Evolutionary conservation across 805 yeast genomes (phyloP), one percentile per base, ranked within the genome.

Genomic region (Kodamaea kakaduensis): DNA sequence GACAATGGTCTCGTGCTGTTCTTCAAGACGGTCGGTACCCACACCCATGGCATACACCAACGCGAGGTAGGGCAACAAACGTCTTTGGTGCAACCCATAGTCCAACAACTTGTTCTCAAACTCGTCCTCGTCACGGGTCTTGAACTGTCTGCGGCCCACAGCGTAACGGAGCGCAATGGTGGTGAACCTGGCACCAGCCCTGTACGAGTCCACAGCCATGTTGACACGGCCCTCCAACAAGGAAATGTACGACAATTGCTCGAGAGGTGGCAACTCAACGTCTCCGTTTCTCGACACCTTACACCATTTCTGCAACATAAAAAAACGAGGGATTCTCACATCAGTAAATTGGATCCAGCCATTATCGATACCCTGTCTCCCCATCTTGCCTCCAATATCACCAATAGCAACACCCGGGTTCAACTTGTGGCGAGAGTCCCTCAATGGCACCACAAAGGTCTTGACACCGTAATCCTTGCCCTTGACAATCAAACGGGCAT

Each of bases 301-400:
- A 50, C 68, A 61, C 48, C 54, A 67, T 43, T 60, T 66, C 49
- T 67, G 72, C 50, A 67, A 61, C 73, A 67, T 67, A 50, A 61
- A 64, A 48, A 52, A 63, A 45, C 73, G 56, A 29, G 73, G 73
- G 42, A 67, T 59, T 43, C 68, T 52, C 24, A 67, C 73, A 36
- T 51, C 48, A 18, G 71, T 58, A 42, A 62, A 67, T 51, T 67
- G 73, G 50, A 67, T 67, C 73, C 73, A 67, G 42, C 73, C 73
- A 34, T 67, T 67, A 49, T 67, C 73, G 41, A 67, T 61, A 46
- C 73, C 73, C 43, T 65, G 67, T 52, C 73, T 65, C 44, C 73
- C 73, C 73, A 67, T 67, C 47, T 67, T 67, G 35, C 68, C 58
- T 44, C 73, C 73, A 48, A 67, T 67, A 46, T 67, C 73, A 44